Base-by-base conservation (phyloP, 108 stramenopile species). In the Craspedostauros australis region DNA sequence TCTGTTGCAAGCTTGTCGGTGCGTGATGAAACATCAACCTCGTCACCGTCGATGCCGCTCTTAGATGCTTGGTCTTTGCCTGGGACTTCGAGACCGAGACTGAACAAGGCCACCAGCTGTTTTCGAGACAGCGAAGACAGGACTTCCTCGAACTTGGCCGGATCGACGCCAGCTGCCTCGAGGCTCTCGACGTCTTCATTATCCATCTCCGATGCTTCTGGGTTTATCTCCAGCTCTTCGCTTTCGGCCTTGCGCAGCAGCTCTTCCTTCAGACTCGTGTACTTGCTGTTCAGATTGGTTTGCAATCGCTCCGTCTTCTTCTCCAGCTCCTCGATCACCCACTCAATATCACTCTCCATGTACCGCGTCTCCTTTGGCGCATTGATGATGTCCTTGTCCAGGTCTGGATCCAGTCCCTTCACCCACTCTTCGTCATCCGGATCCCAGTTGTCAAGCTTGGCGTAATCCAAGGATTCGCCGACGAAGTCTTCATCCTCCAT, bases 271-370 rank as follows among this genome's bases (percentile, higher is more conserved):
- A 67, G 57, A 1, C 57, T 56, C 11, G 36, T 39, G 14, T 59
- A 41, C 6, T 49, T 52, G 29, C 53, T 67, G 0, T 34, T 42
- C 0, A 67, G 51, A 31, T 73, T 59, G 29, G 63, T 50, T 39
- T 75, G 50, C 25, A 68, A 37, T 7, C 46, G 41, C 15, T 47
- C 46, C 26, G 71, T 57, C 65, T 78, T 81, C 7, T 38, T 45
- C 49, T 79, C 72, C 19, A 91, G 57, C n/a, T 77, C 50, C 24
- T 75, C 64, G 24, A 82, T 69, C 14, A 88, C 70, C 77, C 79
- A 82, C 46, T 88, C 84, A 15, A 92, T 54, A 54, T 92, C 86
- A 6, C 79, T 80, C 43, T 73, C 75, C 1, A 67, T 75, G 43
- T 72, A 75, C 14, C 73, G 67, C 9, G 46, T 39, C 27, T 62